These are phyloP conservation scores for Crucihimalaya himalaica DNA, from an alignment of 345 rosid genomes.

Conservation along the genomic window DNA sequence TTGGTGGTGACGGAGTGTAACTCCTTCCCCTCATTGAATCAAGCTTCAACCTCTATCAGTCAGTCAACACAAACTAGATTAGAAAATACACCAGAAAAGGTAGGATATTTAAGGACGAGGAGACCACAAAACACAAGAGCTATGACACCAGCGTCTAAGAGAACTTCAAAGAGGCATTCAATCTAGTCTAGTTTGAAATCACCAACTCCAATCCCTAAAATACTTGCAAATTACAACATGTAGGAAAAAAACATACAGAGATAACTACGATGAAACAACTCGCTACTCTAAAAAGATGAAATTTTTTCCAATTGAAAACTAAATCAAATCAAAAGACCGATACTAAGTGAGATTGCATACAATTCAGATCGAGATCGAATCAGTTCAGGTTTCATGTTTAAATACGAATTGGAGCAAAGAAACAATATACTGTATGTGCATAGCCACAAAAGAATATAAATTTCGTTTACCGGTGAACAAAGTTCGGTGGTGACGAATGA, in stretches of 20 bases:
- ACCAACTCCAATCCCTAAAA: not conserved
- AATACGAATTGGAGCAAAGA: not conserved
- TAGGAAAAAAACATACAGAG: not conserved
- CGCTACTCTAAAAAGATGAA: not conserved
- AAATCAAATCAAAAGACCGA: not conserved
- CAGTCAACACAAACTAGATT: not conserved
- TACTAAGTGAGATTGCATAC: not conserved
- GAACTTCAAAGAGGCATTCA: not conserved
- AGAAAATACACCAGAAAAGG: not conserved
- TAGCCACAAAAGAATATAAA: not conserved
- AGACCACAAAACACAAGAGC: not conserved
- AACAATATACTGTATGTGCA: not conserved
- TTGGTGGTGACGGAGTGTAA: slow-evolving; percentile 78
- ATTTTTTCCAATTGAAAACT: not conserved
- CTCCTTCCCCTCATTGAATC: slow-evolving; percentile 80
- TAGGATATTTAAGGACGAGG: not conserved
- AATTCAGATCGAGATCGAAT: not conserved
- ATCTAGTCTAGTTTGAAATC: not conserved
- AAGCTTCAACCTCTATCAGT: slow-evolving; percentile 8
- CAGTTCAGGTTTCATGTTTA: not conserved
- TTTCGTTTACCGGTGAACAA: slow-evolving; percentile 22
- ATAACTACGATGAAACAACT: not conserved
- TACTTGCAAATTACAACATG: not conserved
- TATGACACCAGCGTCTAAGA: not conserved
- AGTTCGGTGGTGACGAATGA: slow-evolving; percentile 9